Evolutionary conservation across 352 stramenopile genomes (phyloP).

Genomic region (Phytophthora pisi): DNA sequence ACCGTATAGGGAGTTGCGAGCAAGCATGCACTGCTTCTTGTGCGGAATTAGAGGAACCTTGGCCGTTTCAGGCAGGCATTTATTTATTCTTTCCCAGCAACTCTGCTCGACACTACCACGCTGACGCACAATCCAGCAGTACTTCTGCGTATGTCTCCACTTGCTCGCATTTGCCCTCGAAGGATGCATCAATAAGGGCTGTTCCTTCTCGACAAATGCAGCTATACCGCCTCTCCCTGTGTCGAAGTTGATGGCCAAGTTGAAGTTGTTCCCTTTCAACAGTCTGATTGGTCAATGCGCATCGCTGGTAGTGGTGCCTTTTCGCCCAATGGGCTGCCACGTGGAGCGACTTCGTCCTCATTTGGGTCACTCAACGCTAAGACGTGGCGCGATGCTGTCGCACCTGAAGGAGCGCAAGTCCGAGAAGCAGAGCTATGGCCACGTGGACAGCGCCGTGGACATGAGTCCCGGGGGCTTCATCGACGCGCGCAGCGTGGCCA

Average conservation of each 20-base stretch:
- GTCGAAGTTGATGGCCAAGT: constrained; percentile 9
- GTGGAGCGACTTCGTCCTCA: background rate
- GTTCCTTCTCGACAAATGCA: no score
- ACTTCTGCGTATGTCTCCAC: no score
- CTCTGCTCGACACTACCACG: background rate
- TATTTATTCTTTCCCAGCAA: background rate
- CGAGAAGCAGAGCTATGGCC: constrained; percentile 51
- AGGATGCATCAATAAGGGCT: no score
- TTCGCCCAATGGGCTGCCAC: background rate
- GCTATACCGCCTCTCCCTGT: background rate
- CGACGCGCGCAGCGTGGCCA: constrained; percentile 25
- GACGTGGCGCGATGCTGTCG: constrained; percentile 35
- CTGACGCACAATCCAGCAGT: background rate
- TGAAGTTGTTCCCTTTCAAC: constrained; percentile 11
- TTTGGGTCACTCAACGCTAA: constrained; percentile 2
- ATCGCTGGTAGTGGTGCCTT: constrained; percentile 3
- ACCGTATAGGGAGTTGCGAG: background rate
- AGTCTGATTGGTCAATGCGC: constrained; percentile 16
- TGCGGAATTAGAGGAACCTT: constrained; percentile 13
- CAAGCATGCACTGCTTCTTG: background rate
- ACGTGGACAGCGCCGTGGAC: constrained; percentile 53
- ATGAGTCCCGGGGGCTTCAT: constrained; percentile 48
- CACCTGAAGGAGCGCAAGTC: constrained; percentile 61
- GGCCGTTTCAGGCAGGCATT: constrained; percentile 2
- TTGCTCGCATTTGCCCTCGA: no score